phyloP scores from a whole-genome alignment of 2,329 filamentous ascomycete species.

The Samsoniella hepiali region DNA sequence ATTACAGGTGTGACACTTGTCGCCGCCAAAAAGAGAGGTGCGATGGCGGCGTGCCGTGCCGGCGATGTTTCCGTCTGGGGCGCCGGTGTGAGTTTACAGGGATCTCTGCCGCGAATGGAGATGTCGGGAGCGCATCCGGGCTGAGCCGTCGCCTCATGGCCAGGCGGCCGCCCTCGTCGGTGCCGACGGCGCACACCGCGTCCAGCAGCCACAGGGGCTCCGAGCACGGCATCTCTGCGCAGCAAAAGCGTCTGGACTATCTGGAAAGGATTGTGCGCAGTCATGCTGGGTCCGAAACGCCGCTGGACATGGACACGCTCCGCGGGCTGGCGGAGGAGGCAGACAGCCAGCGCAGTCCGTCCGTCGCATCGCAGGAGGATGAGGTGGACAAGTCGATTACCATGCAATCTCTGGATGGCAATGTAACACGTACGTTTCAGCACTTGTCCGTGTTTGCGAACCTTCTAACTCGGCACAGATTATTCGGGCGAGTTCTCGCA shows the following conservation, averaged over 20 bases:
- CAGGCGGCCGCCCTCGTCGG: slow-evolving; percentile 1
- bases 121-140: slow-evolving; percentile 24
- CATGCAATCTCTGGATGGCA: slow-evolving; percentile 40
- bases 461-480: slow-evolving; percentile 31
- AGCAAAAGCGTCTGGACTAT: slow-evolving; percentile 19
- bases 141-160: background rate
- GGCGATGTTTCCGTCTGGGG: slow-evolving; percentile 48
- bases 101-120: slow-evolving; percentile 17
- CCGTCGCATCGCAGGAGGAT: slow-evolving; percentile 19
- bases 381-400: slow-evolving; percentile 30
- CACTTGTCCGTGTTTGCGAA: background rate
- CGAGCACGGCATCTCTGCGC: background rate
- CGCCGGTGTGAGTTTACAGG: slow-evolving; percentile 45
- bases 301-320: slow-evolving; percentile 27
- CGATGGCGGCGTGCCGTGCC: slow-evolving; percentile 53
- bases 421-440: slow-evolving; percentile 34
- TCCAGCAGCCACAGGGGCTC: background rate
- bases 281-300: slow-evolving; percentile 14
- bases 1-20: slow-evolving; percentile 49
- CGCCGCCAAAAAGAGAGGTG: slow-evolving; percentile 56
- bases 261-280: slow-evolving; percentile 15
- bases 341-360: slow-evolving; percentile 19
- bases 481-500: slow-evolving; percentile 52
- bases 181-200: background rate
- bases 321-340: slow-evolving; percentile 39